These are phyloP conservation scores for Solanum clarkiae DNA, from an alignment of 257 asterid genomes.

Conservation along the genomic window DNA sequence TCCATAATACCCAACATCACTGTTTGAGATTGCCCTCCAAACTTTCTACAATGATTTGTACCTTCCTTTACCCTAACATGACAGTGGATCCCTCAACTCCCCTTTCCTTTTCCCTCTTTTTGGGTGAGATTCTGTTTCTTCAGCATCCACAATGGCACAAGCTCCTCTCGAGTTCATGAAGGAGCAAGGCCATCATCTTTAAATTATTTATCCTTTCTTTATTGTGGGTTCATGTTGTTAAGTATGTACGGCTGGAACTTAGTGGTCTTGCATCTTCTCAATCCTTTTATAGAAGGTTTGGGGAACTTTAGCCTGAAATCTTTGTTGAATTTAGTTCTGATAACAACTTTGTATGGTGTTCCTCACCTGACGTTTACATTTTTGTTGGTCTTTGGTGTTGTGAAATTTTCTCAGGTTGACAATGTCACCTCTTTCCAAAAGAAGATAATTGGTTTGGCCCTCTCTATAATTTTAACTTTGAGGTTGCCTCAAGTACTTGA, in stretches of 20 bases:
- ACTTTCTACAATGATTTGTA: neutral
- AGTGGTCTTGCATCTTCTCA: neutral
- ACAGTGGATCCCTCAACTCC: neutral
- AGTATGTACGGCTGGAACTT: neutral
- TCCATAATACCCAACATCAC: neutral
- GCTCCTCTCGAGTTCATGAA: neutral
- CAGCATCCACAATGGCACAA: neutral
- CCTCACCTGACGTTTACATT: neutral
- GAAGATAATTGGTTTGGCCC: constrained; percentile 74
- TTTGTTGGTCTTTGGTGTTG: neutral
- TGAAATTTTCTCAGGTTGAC: constrained; percentile 48
- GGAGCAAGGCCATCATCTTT: neutral
- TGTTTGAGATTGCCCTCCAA: neutral
- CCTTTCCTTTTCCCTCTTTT: neutral
- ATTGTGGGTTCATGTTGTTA: neutral
- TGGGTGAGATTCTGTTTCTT: neutral
- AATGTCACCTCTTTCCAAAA: constrained; percentile 53
- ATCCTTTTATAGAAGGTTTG: neutral
- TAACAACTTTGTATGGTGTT: neutral
- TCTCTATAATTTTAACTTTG: constrained; percentile 68
- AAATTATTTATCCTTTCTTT: neutral
- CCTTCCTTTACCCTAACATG: neutral
- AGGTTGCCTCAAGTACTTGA: constrained; percentile 91
- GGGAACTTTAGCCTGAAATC: neutral
- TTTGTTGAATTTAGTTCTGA: neutral